Base-by-base conservation (phyloP, 495 filamentous ascomycete genomes). In the Podospora conica region DNA sequence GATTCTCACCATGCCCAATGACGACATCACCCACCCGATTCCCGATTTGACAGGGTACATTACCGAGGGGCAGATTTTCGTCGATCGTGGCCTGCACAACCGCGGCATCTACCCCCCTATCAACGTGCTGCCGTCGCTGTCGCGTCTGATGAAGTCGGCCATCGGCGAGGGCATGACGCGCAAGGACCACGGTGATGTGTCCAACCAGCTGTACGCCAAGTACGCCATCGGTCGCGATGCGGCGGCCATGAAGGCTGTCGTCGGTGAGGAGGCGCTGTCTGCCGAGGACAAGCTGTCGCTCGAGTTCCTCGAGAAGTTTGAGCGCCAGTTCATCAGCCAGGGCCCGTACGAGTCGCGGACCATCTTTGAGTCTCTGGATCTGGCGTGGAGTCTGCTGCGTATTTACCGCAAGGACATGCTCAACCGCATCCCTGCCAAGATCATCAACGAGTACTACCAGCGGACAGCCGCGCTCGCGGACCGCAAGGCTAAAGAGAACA, bases 1-100 rank as follows among this genome's bases (percentile, higher is more conserved):
- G 60, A 99, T 99, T 75, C 77, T 99, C 74, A 97, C 93, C 66
- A 99, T 99, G 95, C 95, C 96, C 72, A 99, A 99, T 85, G 95
- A 99, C 74, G 95, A 99, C 82, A 99, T 99, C 78, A 99, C 96
- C 53, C 96, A 99, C 76, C 96, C 96, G 54, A 99, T 99, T 75
- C 96, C 96, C 66, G 96, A 99, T 82, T 84, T 99, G 78, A 98
- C 96, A 61, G 95, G 95, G 58, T 98, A 97, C 83, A 98, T 98
- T 76, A 98, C 95, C 1, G 95, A 98, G 80, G 95, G 96, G 53
- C 96, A 99, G 78, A 97, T 99, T 73, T 97, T 94, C 81, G 83
- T 99, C 72, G 96, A 99, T 76, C 92, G 95, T 79, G 91, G 92
- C 76, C 85, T 99, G 24, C 73, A 91, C 84, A 99, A 98, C 85